Evolutionary conservation across 179 eudicot species (phyloP), one percentile per base, ranked within the genome.

Genomic region (Silene noctiflora): DNA sequence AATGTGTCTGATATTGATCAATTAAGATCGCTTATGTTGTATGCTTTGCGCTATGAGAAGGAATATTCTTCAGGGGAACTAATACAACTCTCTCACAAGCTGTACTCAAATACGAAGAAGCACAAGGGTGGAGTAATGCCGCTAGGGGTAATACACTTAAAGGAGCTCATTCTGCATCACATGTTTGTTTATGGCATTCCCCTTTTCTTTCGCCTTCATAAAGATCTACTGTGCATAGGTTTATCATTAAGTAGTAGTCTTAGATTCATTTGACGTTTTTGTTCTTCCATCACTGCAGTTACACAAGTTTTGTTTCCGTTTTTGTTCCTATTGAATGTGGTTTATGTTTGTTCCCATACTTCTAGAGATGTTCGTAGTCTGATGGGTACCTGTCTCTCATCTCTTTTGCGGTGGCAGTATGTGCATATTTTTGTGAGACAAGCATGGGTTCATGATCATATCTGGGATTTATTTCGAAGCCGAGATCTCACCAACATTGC

Each of bases 31-130:
- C 96, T 91, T 65, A 93, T 93, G 94, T 72, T 93, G 75, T 93
- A 93, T 84, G 98, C 96, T 59, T 80, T 93, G 85, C 96, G 94
- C 56, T 93, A 93, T 84, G 96, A 93, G 86, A 93, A 93, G 83
- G 98, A 93, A 76, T 91, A 91, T 75, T 94, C 97, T 25, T 89
- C 91, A 17, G 59, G 59, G 78, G 92, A 89, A 81, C 78, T 93
- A 77, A 93, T 93, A 94, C 98, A 93, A 84, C 87, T 93, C 74
- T 89, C 91, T 79, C 88, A 93, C 78, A 93, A 89, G 85, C 82
- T 93, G 85, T 88, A 96, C 59, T 82, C 98, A n/a, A 85, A 85
- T 58, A 88, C 94, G 81, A 87, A 96, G 19, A 91, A 89, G 82
- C 89, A 93, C 83, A 93, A 93, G 86, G 20, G 20, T 55, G 59